phyloP scores from a whole-genome alignment of 768 basidiomycete genomes.

The Rhodosporidiobolus sp. region DNA sequence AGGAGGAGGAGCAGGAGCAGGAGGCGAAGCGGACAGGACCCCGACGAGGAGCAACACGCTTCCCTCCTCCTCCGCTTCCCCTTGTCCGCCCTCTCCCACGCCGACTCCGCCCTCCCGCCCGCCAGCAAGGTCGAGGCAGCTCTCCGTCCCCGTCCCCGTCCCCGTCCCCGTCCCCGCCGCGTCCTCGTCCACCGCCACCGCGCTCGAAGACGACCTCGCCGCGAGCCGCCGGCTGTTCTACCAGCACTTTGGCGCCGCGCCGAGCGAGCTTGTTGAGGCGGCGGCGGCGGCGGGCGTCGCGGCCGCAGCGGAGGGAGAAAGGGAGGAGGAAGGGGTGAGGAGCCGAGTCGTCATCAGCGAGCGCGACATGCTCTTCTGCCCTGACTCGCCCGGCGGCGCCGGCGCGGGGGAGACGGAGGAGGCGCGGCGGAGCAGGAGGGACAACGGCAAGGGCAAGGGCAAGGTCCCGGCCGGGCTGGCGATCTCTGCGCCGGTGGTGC shows the following conservation, averaged over 20 bases:
- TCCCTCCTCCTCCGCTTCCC: no score
- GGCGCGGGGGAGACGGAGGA: no score
- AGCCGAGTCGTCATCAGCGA: not conserved
- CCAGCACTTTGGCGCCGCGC: not conserved
- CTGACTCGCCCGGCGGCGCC: no score
- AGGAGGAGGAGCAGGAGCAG: no score
- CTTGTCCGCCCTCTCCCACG: no score
- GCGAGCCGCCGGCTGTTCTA: conserved; percentile 14
- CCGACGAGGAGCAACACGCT: no score
- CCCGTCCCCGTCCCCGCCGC: not conserved
- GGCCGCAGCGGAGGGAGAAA: not conserved
- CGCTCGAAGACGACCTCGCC: conserved; percentile 1
- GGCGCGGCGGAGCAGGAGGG: not conserved
- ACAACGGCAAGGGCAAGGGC: no score
- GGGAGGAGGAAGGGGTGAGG: not conserved
- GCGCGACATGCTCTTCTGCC: no score
- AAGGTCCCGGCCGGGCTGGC: no score
- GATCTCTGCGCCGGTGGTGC: conserved; percentile 1
- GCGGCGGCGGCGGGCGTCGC: not conserved
- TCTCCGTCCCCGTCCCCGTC: not conserved
- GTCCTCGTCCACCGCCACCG: no score
- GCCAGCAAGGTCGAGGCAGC: no score
- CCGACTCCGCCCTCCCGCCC: not conserved
- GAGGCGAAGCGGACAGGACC: no score
- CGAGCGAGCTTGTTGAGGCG: not conserved